Percentiles rank a stretch among this genome's conserved stretches.
Conservation (phyloP, 345 rosid genomes). For the Aquilaria malaccensis region DNA sequence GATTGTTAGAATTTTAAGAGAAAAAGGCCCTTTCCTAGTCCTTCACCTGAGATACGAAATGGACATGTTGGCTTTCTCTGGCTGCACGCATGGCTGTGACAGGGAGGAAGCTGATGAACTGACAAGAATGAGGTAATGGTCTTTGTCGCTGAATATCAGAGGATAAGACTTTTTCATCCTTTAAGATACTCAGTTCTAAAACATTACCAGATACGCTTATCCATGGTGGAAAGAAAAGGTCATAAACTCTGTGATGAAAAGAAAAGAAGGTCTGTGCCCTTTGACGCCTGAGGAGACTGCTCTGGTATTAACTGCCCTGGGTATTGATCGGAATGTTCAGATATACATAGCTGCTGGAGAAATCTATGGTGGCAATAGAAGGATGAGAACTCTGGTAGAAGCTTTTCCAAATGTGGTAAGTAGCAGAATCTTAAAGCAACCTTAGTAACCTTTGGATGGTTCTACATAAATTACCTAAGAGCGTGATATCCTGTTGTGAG, state of each 20-base stretch:
- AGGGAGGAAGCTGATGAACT: slow-evolving; percentile 72
- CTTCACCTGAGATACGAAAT: slow-evolving; percentile 96
- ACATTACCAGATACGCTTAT: slow-evolving; percentile 60
- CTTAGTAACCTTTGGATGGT: background rate
- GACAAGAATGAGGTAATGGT: slow-evolving; percentile 70
- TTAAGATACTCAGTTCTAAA: slow-evolving; percentile 8
- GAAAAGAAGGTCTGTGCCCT: slow-evolving; percentile 91
- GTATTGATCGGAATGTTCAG: slow-evolving; percentile 72
- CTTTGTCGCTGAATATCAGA: background rate
- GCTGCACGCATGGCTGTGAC: slow-evolving; percentile 90
- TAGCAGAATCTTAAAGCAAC: slow-evolving; percentile 3
- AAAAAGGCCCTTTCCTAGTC: slow-evolving; percentile 79
- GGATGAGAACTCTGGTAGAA: slow-evolving; percentile 51
- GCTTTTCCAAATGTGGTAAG: slow-evolving; percentile 88
- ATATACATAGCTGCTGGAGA: slow-evolving; percentile 96
- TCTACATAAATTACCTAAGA: background rate
- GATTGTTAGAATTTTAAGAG: slow-evolving; percentile 60
- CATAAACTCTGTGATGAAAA: slow-evolving; percentile 71
- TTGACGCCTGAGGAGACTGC: slow-evolving; percentile 97
- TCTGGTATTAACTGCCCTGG: slow-evolving; percentile 60
- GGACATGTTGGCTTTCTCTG: slow-evolving; percentile 98
- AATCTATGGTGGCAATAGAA: slow-evolving; percentile 77
- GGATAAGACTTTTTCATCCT: slow-evolving; percentile 3
- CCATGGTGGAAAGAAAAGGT: slow-evolving; percentile 99
- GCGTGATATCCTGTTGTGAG: slow-evolving; percentile 6